Conservation (phyloP, 2,329 filamentous ascomycete species). For the Cladosporium sp. region DNA sequence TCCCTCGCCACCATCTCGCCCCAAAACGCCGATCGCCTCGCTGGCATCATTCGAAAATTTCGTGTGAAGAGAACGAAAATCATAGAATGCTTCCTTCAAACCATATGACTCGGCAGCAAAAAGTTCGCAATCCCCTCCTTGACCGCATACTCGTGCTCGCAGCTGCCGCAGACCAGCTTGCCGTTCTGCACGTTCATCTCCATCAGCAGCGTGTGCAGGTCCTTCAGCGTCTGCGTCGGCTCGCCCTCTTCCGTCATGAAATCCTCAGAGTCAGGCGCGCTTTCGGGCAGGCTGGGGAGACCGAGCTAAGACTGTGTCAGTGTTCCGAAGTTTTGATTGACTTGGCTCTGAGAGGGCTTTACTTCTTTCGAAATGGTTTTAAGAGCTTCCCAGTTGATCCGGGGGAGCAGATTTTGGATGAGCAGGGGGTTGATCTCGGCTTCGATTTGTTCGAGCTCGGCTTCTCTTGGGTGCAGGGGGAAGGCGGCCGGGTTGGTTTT, state of each 20-base stretch:
- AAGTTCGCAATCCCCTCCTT: constrained; percentile 98
- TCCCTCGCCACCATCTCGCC: neutral
- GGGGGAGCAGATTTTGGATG: constrained; percentile 74
- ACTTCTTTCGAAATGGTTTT: constrained; percentile 71
- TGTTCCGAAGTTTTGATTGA: neutral
- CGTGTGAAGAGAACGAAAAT: neutral
- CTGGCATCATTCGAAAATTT: too few relatives aligned
- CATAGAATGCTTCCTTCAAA: constrained; percentile 37
- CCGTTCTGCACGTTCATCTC: constrained; percentile 88
- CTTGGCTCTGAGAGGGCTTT: constrained; percentile 10
- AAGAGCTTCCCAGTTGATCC: constrained; percentile 83
- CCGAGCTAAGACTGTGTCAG: constrained; percentile 54
- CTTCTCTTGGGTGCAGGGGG: constrained; percentile 86
- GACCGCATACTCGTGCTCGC: constrained; percentile 87
- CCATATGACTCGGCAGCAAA: constrained; percentile 84
- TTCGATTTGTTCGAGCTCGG: constrained; percentile 79
- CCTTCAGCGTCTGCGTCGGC: constrained; percentile 61
- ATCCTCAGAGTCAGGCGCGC: constrained; percentile 29
- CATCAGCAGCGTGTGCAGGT: constrained; percentile 74
- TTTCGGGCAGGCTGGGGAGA: constrained; percentile 62
- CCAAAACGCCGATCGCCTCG: neutral
- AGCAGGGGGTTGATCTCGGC: constrained; percentile 75
- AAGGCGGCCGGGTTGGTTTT: constrained; percentile 74
- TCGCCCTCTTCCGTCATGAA: constrained; percentile 53
- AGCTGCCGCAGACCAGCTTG: constrained; percentile 82